Evolutionary conservation across 345 rosid genomes (phyloP).

Genomic region (Pelargonium nanum): DNA sequence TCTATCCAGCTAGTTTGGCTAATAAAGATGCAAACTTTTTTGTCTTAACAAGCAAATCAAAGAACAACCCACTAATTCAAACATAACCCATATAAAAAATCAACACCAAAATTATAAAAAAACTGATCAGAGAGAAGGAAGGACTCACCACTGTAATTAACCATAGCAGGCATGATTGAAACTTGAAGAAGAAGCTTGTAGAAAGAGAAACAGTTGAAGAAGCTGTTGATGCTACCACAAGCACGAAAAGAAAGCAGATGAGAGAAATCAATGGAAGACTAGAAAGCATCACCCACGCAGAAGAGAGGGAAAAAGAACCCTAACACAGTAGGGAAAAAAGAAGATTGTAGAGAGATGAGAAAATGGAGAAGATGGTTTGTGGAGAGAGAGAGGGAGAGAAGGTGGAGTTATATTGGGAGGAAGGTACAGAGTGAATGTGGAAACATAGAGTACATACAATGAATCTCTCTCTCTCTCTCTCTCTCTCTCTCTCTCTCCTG

Average conservation of each 20-base stretch:
- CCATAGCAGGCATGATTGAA: slow-evolving; percentile 55
- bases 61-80: not conserved
- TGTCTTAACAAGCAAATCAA: slow-evolving; percentile 1
- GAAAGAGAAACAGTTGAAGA: slow-evolving; percentile 7
- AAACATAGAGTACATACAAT: not conserved
- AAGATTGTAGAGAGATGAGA: not conserved
- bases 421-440: not conserved
- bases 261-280: slow-evolving; percentile 13
- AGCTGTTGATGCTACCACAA: not conserved
- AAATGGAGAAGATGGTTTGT: not conserved
- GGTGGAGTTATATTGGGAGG: not conserved
- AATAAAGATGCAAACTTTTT: not conserved
- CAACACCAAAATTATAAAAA: not conserved
- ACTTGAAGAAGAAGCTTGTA: slow-evolving; percentile 13
- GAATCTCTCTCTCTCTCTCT: not conserved
- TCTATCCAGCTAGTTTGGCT: not conserved
- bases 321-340: slow-evolving; percentile 42
- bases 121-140: not conserved
- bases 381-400: not conserved
- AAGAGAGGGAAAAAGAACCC: slow-evolving; percentile 20
- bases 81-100: not conserved
- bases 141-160: slow-evolving; percentile 43
- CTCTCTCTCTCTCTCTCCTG: too few species aligned
- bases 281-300: slow-evolving; percentile 28
- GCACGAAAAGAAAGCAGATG: slow-evolving; percentile 6